Percentiles rank a stretch among this genome's conserved stretches.
Evolutionary conservation across 805 yeast genomes (phyloP).

Genomic region (Wickerhamomyces subpelliculosus): DNA sequence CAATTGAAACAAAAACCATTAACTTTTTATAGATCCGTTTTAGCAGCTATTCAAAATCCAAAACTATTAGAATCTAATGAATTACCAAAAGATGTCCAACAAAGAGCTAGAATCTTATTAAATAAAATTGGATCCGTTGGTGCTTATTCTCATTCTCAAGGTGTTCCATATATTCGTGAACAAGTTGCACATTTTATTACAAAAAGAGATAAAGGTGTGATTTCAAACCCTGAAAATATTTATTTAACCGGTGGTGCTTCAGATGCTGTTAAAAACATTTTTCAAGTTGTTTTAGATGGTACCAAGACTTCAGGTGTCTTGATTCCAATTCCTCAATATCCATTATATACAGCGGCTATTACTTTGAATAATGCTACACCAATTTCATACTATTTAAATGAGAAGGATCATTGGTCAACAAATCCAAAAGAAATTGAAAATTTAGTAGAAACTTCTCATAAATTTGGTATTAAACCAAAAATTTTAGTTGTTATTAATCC

Average conservation of each 20-base stretch:
- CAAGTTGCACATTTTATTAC: constrained; percentile 77
- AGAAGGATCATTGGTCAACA: constrained; percentile 77
- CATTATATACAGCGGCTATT: constrained; percentile 91
- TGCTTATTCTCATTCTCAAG: constrained; percentile 93
- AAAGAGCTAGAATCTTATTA: constrained; percentile 60
- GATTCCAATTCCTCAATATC: constrained; percentile 98
- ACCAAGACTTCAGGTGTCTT: constrained; percentile 61
- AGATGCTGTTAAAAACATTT: constrained; percentile 76
- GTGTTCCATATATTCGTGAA: constrained; percentile 63
- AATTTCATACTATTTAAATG: constrained; percentile 82
- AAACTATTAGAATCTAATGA: constrained; percentile 39
- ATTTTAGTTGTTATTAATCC: constrained; percentile 93
- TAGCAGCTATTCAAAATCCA: constrained; percentile 84
- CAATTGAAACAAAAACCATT: constrained; percentile 91
- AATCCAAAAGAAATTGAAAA: constrained; percentile 57
- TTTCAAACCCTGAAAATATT: constrained; percentile 62
- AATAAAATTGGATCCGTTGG: constrained; percentile 76
- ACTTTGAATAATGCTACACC: constrained; percentile 78
- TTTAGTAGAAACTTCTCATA: constrained; percentile 40
- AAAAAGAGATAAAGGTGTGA: constrained; percentile 70
- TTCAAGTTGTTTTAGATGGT: constrained; percentile 64
- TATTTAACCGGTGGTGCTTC: constrained; percentile 94
- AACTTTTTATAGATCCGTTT: constrained; percentile 90
- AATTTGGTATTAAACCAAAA: constrained; percentile 55
- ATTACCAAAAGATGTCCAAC: constrained; percentile 61